Evolutionary conservation across 106 monocot genomes (phyloP), one percentile per base, ranked within the genome.

Genomic region (Acorus calamus): DNA sequence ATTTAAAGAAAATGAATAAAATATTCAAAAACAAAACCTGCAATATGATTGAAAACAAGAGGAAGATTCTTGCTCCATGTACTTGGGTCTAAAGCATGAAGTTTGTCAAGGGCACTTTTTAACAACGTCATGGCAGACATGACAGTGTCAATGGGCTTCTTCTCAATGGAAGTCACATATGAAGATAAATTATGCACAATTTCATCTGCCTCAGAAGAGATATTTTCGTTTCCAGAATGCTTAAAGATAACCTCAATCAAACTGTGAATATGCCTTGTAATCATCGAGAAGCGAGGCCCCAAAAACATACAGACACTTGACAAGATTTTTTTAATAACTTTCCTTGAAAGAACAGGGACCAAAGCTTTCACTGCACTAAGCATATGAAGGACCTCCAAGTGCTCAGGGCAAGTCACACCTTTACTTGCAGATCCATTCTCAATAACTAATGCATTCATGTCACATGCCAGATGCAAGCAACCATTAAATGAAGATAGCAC

Each of bases 101-200:
- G 61, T 69, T 71, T 84, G 4, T 62, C 68, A 55, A 98, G 60
- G 14, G 64, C 60, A 65, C 66, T 72, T 66, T 60, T 81, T 49
- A 86, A 65, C 46, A 92, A 48, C 4, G 68, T 60, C 47, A 80
- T 81, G 71, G 83, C 80, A 79, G 66, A 71, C 71, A 87, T 46
- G 42, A 85, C 47, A 48, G 80, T 85, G 71, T 90, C 90, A 45
- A 43, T 56, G 43, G 82, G 82, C 72, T 74, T 84, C 70, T 80
- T 90, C 66, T 77, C 51, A 14, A 64, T 69, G 47, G 66, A 62
- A 64, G 80, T 76, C 11, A 87, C 5, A 66, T 82, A 96, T 8
- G 74, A 74, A 44, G 75, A 60, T 60, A 96, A 73, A 54, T 63
- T 56, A 55, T 51, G 69, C 11, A 83, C 61, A 10, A 85, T 57